Percentiles rank a stretch among this genome's conserved stretches.
These are phyloP conservation scores for Fonsecaea pugnacius DNA, from an alignment of 2,329 filamentous ascomycete genomes.

Conservation along the genomic window DNA sequence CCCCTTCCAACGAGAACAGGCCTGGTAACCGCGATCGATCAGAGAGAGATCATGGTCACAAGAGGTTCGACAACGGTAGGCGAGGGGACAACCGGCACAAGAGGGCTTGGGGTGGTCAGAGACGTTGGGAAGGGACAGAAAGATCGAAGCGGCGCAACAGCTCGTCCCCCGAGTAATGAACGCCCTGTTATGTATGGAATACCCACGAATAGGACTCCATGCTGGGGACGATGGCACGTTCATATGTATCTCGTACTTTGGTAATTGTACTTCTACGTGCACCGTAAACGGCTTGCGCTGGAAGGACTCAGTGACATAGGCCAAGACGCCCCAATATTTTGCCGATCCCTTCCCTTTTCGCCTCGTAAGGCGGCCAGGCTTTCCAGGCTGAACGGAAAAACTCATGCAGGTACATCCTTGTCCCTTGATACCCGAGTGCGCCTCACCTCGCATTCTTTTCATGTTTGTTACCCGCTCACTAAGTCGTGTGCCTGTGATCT, in stretches of 20 bases:
- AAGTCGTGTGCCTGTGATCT: neutral
- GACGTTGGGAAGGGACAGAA: neutral
- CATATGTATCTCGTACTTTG: neutral
- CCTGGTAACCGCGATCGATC: slow-evolving; percentile 26
- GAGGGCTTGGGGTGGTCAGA: slow-evolving; percentile 24
- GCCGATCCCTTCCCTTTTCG: slow-evolving; percentile 6
- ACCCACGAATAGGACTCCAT: neutral
- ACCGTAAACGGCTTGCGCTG: no score
- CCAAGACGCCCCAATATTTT: neutral
- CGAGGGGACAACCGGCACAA: slow-evolving; percentile 14
- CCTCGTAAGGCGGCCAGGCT: neutral
- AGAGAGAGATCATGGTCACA: slow-evolving; percentile 5
- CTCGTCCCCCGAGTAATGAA: slow-evolving; percentile 27
- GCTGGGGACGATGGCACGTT: neutral
- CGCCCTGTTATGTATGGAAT: neutral
- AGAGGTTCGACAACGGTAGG: slow-evolving; percentile 10
- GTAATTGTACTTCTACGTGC: neutral
- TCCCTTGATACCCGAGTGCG: neutral
- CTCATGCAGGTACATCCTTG: neutral
- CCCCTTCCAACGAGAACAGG: slow-evolving; percentile 7
- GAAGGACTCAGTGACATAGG: neutral
- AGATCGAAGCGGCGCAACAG: slow-evolving; percentile 29
- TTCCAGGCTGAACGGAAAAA: neutral
- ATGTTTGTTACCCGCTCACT: neutral
- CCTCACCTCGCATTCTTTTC: slow-evolving; percentile 5